Evolutionary conservation across 371 early-diverging fungal species (phyloP), one percentile per base, ranked within the genome.

Genomic region (Rhizopus sp.): DNA sequence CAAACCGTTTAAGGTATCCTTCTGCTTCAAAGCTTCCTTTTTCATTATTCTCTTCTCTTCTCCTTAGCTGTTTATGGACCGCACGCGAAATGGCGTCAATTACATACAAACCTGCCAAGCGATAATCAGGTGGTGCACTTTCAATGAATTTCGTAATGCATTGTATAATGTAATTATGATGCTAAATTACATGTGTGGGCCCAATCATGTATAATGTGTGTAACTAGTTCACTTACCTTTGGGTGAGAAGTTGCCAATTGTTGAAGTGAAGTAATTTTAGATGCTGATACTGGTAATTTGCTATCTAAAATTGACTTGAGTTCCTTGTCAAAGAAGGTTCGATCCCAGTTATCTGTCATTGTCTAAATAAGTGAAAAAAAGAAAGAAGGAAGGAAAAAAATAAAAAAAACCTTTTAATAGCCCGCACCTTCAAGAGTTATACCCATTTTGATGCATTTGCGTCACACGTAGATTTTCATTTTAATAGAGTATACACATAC

Each of bases 31-130:
- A 35, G 7, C 63, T 33, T 15, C 51, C 37, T 34, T 62, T 54
- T 38, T 56, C 59, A 12, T 60, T 65, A 15, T 49, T 53, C 12
- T 78, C 72, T 42, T 60, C 68, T 31, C 54, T 55, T 46, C 75
- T 75, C 30, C 73, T 61, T 45, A 70, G 48, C 49, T 58, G 67
- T 35, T 74, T 73, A 49, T 74, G 72, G 3, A 75, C 79, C 12
- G 78, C 78, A 10, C 84, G 72, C 5, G 80, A 79, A 42, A 88
- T 83, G 10, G 87, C 83, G 56, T 88, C 87, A 62, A 88, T 81
- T 17, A 86, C 84, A 70, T 88, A 88, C 57, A 88, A 68, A 50
- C 84, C 86, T 41, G 83, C 83, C 10, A 88, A 73, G 12, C 85
- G 82, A 62, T 80, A 81, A 49, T 86, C 85, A 13, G 81, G 75